A percentile compares a stretch with the other conserved stretches of the same genome.
phyloP scores from a whole-genome alignment of 805 yeast genomes.

The Saccharomycopsis fibuligera region DNA sequence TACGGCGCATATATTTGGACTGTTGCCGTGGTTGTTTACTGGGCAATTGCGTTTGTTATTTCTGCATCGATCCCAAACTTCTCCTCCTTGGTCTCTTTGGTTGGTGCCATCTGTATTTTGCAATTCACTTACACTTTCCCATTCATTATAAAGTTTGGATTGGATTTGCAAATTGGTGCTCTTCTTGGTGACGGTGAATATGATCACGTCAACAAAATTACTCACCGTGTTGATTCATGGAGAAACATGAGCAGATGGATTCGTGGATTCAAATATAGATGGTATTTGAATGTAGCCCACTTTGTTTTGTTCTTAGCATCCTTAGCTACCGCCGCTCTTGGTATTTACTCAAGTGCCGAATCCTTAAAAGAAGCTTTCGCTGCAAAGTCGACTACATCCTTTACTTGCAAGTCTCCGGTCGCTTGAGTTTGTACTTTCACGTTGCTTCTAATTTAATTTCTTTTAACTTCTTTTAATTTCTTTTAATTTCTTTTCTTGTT shows the following conservation, averaged over 20 bases:
- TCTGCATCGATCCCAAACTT: conserved; percentile 41
- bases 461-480: no score
- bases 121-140: conserved; percentile 44
- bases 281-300: conserved; percentile 23
- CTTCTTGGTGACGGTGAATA: conserved; percentile 22
- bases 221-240: conserved; percentile 18
- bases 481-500: no score
- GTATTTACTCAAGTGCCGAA: conserved; percentile 28
- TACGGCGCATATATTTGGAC: conserved; percentile 34
- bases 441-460: no score
- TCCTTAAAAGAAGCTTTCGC: conserved; percentile 26
- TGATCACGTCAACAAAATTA: conserved; percentile 15
- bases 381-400: conserved; percentile 27
- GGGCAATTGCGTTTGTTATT: conserved; percentile 38
- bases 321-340: conserved; percentile 27
- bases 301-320: conserved; percentile 25
- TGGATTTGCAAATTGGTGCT: conserved; percentile 23
- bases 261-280: conserved; percentile 23
- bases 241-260: conserved; percentile 20
- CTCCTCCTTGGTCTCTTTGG: conserved; percentile 32
- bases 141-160: conserved; percentile 25
- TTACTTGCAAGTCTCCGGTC: conserved; percentile 29
- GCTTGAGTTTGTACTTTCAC: not conserved
- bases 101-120: conserved; percentile 40
- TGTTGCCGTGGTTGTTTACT: conserved; percentile 32